Conservation (phyloP, 2,329 filamentous ascomycete genomes). For the Aspergillus spinulosporus region DNA sequence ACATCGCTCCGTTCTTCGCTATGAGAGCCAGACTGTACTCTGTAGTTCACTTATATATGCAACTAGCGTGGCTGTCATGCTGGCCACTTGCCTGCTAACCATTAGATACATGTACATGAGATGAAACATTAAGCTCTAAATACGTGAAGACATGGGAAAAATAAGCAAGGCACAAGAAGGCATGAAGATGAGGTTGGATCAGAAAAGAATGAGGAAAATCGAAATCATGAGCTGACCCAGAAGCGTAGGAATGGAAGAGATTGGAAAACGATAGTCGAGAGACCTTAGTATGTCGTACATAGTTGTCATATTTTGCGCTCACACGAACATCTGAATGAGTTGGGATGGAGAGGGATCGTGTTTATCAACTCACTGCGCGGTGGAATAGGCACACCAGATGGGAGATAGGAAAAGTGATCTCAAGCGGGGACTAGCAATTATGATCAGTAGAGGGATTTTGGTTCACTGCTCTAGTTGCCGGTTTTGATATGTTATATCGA, state of each 20-base stretch:
- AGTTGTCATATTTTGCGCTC: constrained; percentile 17
- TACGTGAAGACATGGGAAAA: constrained; percentile 5
- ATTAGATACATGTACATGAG: constrained; percentile 19
- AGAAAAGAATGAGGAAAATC: constrained; percentile 10
- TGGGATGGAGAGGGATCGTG: constrained; percentile 7
- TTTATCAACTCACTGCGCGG: constrained; percentile 21
- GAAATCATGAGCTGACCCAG: constrained; percentile 1
- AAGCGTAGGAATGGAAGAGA: not conserved
- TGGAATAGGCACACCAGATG: constrained; percentile 12
- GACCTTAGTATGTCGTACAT: constrained; percentile 8
- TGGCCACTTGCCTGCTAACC: not conserved
- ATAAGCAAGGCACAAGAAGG: constrained; percentile 3
- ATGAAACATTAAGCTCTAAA: constrained; percentile 18
- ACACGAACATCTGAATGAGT: constrained; percentile 3
- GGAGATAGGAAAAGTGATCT: constrained; percentile 4
- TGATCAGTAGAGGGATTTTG: constrained; percentile 13
- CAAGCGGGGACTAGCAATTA: no score
- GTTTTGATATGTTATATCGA: not conserved
- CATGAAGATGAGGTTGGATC: not conserved
- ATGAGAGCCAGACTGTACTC: not conserved
- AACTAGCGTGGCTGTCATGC: constrained; percentile 12
- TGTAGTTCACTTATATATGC: constrained; percentile 12
- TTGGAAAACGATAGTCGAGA: not conserved
- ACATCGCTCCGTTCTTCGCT: not conserved
- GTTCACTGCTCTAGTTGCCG: not conserved